Evolutionary conservation across 306 rosid genomes (phyloP).

Genomic region (Dalbergia cochinchinensis): DNA sequence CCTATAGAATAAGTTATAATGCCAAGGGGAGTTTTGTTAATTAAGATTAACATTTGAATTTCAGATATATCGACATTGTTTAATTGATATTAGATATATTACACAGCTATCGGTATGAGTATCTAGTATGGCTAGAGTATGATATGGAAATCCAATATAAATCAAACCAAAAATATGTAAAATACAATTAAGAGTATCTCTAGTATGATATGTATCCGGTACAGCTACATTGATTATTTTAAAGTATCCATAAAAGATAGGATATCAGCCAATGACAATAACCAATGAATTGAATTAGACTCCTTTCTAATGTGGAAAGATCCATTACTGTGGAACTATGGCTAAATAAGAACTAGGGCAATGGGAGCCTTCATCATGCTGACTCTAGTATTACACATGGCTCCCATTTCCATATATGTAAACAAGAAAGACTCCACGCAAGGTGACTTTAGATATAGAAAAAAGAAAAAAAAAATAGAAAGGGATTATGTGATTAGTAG

Average conservation of each 20-base stretch:
- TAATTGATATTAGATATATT: no score
- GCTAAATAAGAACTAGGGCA: no score
- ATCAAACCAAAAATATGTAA: no score
- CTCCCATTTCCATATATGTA: not conserved
- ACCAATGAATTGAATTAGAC: not conserved
- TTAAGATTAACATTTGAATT: not conserved
- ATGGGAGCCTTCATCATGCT: no score
- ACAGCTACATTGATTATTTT: no score
- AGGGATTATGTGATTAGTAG: not conserved
- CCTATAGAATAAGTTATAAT: conserved; percentile 47
- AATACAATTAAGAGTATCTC: no score
- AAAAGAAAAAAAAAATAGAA: not conserved
- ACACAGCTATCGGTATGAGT: no score
- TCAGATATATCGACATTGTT: not conserved
- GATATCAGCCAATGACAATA: not conserved
- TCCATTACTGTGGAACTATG: not conserved
- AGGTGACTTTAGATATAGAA: not conserved
- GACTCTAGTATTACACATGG: not conserved
- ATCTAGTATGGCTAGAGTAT: no score
- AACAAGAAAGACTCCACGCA: not conserved
- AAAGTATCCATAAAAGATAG: no score
- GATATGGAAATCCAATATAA: no score
- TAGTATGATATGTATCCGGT: no score
- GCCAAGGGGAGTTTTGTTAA: not conserved
- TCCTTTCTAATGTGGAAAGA: not conserved